Percentiles rank a stretch among this genome's conserved stretches.
Conservation (phyloP, 768 basidiomycete genomes). For the Boletus sp. region DNA sequence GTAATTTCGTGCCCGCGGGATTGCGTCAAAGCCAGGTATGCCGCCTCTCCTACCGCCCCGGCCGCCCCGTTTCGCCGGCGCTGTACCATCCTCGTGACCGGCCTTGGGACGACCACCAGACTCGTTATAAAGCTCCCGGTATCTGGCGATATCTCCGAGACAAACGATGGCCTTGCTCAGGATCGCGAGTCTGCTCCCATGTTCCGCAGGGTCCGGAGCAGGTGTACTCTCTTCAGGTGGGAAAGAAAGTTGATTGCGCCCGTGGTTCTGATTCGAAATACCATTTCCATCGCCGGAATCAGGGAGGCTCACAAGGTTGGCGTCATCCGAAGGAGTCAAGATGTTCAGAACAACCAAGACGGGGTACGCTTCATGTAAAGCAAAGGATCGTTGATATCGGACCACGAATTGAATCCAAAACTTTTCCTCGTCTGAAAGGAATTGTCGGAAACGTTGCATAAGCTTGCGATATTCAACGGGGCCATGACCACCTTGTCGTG, state of each 20-base stretch:
- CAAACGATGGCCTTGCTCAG: constrained; percentile 88
- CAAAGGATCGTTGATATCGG: constrained; percentile 71
- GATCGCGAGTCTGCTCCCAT: constrained; percentile 65
- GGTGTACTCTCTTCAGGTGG: constrained; percentile 55
- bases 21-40: constrained; percentile 39
- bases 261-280: constrained; percentile 28
- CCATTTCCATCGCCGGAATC: constrained; percentile 23
- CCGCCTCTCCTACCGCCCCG: constrained; percentile 49
- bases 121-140: constrained; percentile 88
- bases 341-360: constrained; percentile 61
- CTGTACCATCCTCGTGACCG: constrained; percentile 60
- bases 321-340: constrained; percentile 40
- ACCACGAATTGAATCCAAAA: constrained; percentile 85
- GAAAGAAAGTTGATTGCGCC: constrained; percentile 63
- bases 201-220: constrained; percentile 33
- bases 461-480: constrained; percentile 85
- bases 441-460: constrained; percentile 84
- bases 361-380: constrained; percentile 60
- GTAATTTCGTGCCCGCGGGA: constrained; percentile 65
- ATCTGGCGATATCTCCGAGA: constrained; percentile 92
- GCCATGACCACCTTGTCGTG: constrained; percentile 46
- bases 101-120: constrained; percentile 60
- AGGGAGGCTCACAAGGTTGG: constrained; percentile 22
- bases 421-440: constrained; percentile 85
- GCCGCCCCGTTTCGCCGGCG: constrained; percentile 37